phyloP scores from a whole-genome alignment of 176 grass and related monocot species.

The sorghum (Sorghum bicolor) region DNA sequence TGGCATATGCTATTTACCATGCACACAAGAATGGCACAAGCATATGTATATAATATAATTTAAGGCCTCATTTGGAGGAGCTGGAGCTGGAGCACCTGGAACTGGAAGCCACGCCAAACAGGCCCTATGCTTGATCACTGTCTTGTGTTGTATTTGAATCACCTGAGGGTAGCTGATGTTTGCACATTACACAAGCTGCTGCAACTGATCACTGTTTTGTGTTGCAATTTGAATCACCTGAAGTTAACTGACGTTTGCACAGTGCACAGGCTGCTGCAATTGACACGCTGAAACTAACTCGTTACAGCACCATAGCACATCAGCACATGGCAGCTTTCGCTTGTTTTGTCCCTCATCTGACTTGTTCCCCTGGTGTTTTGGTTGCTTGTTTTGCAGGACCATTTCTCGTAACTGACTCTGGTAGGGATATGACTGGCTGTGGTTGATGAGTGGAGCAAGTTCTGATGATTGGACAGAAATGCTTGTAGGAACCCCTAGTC shows the following conservation, averaged over 20 bases:
- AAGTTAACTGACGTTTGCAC: background rate
- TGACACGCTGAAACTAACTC: background rate
- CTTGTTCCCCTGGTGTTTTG: background rate
- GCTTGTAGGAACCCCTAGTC: background rate
- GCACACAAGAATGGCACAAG: background rate
- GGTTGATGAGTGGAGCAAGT: slow-evolving; percentile 15
- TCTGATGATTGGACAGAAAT: slow-evolving; percentile 6
- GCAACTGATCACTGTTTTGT: background rate
- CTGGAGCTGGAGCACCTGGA: background rate
- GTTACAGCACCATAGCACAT: background rate
- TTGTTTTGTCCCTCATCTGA: slow-evolving; percentile 13
- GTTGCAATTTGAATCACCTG: slow-evolving; percentile 12
- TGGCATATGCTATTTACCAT: background rate
- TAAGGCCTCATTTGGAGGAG: background rate
- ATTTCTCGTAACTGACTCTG: background rate
- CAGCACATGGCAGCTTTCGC: background rate
- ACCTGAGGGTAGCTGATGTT: background rate
- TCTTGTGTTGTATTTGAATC: background rate
- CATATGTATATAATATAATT: background rate
- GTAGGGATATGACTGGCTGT: background rate
- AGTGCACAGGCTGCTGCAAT: background rate
- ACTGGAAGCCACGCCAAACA: background rate
- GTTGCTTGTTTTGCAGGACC: slow-evolving; percentile 19
- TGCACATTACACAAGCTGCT: background rate
- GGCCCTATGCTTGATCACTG: background rate